Base-by-base conservation (phyloP, 2,329 filamentous ascomycete species). In the Nemania sp. region DNA sequence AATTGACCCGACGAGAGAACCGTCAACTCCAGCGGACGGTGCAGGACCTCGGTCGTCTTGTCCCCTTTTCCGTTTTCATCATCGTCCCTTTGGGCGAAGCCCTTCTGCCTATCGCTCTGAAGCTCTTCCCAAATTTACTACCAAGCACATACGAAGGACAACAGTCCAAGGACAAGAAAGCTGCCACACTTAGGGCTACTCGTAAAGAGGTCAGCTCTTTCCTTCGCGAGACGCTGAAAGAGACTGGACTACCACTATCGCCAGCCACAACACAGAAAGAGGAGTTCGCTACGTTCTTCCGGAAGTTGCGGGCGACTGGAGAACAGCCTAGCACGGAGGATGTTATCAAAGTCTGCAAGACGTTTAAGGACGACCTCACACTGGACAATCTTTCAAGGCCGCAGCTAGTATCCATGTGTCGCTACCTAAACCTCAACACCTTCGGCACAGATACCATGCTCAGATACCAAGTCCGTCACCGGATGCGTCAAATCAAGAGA, bases 401-500 rank as follows among this genome's bases (percentile, higher is more conserved):
- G 14, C 94, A 99, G 75, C 80, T 99, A 46, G 93, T 99, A 24
- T 96, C 89, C 51, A 99, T 97, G 82, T 97, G 94, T 80, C 88
- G 90, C 57, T 99, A 99, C 78, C 92, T 99, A 87, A 97, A 95
- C 75, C 83, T 99, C 52, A 94, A 93, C 77, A 93, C 91, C 0
- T 97, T 97, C 66, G 94, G 94, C 61, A 97, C 94, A 19, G 94
- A 99, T 74, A 90, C 91, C 73, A 96, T 99, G 89, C 86, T 99
- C 46, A 90, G 94, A 50, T 99, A 99, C 76, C 91, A 96, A 71
- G 86, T 99, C 66, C 90, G 94, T 54, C 92, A 97, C 75, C 90
- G 93, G 59, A 99, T 99, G 94, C 86, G 93, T 66, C 94, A 99
- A 75, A 97, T 97, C 80, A 99, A 99, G 85, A 88, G 93, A 60